Evolutionary conservation across 1,284 basidiomycete genomes (phyloP), one percentile per base, ranked within the genome.

Genomic region (Filobasidium uniguttulatum): DNA sequence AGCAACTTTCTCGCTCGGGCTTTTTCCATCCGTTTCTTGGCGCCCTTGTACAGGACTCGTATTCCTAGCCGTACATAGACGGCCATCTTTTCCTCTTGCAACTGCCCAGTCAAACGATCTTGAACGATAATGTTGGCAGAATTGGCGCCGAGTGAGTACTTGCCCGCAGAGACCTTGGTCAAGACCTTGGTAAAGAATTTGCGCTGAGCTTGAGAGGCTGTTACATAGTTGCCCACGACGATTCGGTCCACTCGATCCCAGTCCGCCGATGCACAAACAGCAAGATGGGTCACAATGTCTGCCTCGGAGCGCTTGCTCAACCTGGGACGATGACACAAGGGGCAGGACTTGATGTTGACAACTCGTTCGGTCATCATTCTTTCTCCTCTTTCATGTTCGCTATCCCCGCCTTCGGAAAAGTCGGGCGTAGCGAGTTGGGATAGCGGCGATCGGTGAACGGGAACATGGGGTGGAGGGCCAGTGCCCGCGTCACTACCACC

Each of bases 161-260:
- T 77, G 1, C 91, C 91, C 54, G 77, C 77, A 0, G 83, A 83
- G 2, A 93, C 79, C 70, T 88, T 88, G 46, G 77, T 76, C 55
- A 94, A 75, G 36, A 94, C 77, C 71, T 86, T 90, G 52, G 86
- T 89, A 61, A 91, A 84, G 82, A 88, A 94, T 70, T 98, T 98
- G 61, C 93, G 76, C 71, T 96, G 91, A 48, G 94, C 93, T 71
- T 98, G 93, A 57, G 77, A 82, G 14, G 86, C 84, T 0, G 93
- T 98, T 1, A 97, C 91, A 60, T 89, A 98, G 62, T 90, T 93
- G n/a, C 83, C 81, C 15, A 91, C 89, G 26, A 91, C 80, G 56
- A 94, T 86, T 55, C 80, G 70, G 62, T 94, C 83, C 23, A 97
- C 83, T 50, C 83, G 77, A 29, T 77, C 79, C 88, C 90, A 96